Evolutionary conservation across 257 asterid genomes (phyloP).

Genomic region (Paulownia fortunei): DNA sequence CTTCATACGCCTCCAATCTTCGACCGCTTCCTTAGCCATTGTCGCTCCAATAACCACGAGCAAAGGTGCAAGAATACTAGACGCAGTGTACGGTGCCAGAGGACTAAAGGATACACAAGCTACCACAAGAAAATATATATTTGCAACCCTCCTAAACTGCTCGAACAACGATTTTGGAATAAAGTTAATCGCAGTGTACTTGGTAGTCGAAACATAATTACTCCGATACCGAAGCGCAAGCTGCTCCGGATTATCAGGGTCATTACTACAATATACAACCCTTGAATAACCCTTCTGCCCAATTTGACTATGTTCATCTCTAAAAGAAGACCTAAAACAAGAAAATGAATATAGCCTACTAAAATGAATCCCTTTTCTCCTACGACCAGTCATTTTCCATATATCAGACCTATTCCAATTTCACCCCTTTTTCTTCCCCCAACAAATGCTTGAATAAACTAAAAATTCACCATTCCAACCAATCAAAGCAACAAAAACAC

Average conservation of each 20-base stretch:
- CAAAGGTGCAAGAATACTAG: slow-evolving; percentile 79
- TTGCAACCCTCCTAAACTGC: slow-evolving; percentile 99
- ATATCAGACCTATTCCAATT: slow-evolving; percentile 9
- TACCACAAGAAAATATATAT: slow-evolving; percentile 80
- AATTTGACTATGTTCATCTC: slow-evolving; percentile 72
- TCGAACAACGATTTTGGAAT: slow-evolving; percentile 91
- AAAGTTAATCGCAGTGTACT: slow-evolving; percentile 77
- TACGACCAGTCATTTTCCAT: slow-evolving; percentile 53
- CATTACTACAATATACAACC: slow-evolving; percentile 73
- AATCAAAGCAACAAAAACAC: neutral
- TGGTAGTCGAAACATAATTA: slow-evolving; percentile 91
- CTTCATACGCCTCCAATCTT: slow-evolving; percentile 93
- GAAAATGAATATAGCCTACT: slow-evolving; percentile 78
- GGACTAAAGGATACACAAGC: slow-evolving; percentile 91
- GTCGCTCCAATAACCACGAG: slow-evolving; percentile 89
- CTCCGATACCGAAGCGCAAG: slow-evolving; percentile 56
- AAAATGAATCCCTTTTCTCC: slow-evolving; percentile 49
- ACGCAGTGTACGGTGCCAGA: slow-evolving; percentile 80
- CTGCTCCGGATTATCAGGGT: slow-evolving; percentile 78
- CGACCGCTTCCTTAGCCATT: slow-evolving; percentile 89
- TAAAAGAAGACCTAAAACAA: slow-evolving; percentile 54
- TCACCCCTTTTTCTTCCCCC: neutral
- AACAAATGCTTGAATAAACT: neutral
- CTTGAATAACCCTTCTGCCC: slow-evolving; percentile 90
- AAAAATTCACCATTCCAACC: neutral